Base-by-base conservation (phyloP, 768 basidiomycete genomes). In the Multifurca ochricompacta region DNA sequence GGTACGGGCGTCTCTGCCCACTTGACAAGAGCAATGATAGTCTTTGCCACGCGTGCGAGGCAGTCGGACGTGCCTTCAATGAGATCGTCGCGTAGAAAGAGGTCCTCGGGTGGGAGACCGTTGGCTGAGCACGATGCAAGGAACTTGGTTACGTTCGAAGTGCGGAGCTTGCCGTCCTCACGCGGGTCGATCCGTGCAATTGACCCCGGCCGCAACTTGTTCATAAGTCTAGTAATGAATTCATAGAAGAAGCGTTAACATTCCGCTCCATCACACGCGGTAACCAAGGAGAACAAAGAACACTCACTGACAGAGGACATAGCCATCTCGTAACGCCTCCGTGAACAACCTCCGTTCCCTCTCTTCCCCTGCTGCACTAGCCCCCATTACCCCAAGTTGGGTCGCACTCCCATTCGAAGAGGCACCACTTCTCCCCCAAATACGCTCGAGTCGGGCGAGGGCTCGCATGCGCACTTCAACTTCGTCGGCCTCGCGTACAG, bases 301-400 rank as follows among this genome's bases (percentile, higher is more conserved):
- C 32, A 82, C 91, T 72, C 65, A 94, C 92, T 89, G 84, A 81
- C 92, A 93, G 21, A 95, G 76, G 19, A 94, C 79, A 67, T 83
- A 86, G 1, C 92, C 92, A 70, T 95, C 92, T 62, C 81, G 71
- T 51, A 94, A 66, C 0, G 87, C 82, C 50, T 92, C 88, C 31
- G 75, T 73, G 63, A 93, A 95, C 30, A 80, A 67, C 49, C 74
- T 76, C 59, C 85, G 72, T 68, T 93, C 88, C 63, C 83, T 74
- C 59, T 91, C 89, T 69, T 87, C 89, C 32, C 83, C 83, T 27
- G 74, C 71, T 21, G 73, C 70, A 60, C 75, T 74, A 16, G 74
- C 56, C 54, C 67, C 55, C 7, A 28, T 28, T 10, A 28, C 19
- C 27, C 64, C 61, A 4, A 69, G 54, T 53, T 74, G 72, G 23